Base-by-base conservation (phyloP, 148 eudicot genomes). In the Vaccinium myrtillus region DNA sequence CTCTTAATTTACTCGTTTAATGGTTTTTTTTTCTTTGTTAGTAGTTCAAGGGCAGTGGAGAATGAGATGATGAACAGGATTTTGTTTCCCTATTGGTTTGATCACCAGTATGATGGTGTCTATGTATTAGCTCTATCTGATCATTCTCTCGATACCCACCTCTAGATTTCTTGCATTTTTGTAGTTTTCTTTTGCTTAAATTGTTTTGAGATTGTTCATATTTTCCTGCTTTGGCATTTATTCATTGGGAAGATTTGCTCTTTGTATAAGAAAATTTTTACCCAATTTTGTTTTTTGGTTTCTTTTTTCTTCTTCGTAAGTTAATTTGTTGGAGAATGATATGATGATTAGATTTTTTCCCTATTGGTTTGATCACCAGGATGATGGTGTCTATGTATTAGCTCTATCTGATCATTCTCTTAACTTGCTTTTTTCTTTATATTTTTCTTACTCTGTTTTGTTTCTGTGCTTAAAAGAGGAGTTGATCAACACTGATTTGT, bases 41-140 rank as follows among this genome's bases (percentile, higher is more conserved):
- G 73, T 25, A 11, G 36, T 67, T 25, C 14, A 25, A 67, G 32
- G 73, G 73, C 73, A 23, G 4, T 3, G 11, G 73, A 67, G 73
- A 67, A 67, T 67, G 73, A 67, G 16, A 67, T 67, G 73, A 67
- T 67, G 73, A 67, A 25, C 36, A 67, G 73, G 73, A 67, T 69
- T 69, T 27, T 69, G 39, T 27, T 69, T 69, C 74, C 74, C 74
- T 69, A 69, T 69, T 69, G 74, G 74, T 69, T 69, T 69, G 74
- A 69, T 69, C 74, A 25, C 74, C 74, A 2, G 74, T 0, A 69
- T 69, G 74, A 69, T 69, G 74, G 74, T 69, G 43, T 69, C 39
- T 9, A 65, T 13, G 74, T 69, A 69, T 69, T 69, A 69, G 74
- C 74, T 69, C 74, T 69, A 69, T 69, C 74, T 69, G 74, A 69